phyloP scores from a whole-genome alignment of 2,329 filamentous ascomycete species.

The Stemphylium beticola region DNA sequence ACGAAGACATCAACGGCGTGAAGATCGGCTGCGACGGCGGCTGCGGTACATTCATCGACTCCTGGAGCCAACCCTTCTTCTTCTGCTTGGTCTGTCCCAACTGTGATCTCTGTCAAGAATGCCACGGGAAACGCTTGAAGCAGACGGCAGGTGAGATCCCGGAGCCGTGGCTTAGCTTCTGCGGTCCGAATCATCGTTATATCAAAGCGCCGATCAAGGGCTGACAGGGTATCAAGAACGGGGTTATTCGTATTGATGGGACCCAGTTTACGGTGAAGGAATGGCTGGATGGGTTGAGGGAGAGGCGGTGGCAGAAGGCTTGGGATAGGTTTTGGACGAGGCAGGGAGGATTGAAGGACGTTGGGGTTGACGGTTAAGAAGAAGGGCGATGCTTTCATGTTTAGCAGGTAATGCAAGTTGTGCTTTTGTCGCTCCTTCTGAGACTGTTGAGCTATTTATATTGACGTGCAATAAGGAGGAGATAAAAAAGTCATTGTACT shows the following conservation, averaged over 20 bases:
- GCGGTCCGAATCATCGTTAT: background rate
- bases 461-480: no score
- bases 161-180: background rate
- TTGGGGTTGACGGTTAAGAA: background rate
- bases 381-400: no score
- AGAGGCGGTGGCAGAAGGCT: slow-evolving; percentile 25
- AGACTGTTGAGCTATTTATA: no score
- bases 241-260: background rate
- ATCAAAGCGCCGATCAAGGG: background rate
- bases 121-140: background rate
- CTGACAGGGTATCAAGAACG: background rate
- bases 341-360: slow-evolving; percentile 19
- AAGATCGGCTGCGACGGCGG: background rate
- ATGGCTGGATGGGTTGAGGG: slow-evolving; percentile 24
- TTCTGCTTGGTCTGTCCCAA: background rate
- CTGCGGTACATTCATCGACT: background rate
- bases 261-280: slow-evolving; percentile 18
- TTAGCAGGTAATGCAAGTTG: no score
- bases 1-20: background rate
- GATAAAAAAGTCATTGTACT: no score
- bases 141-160: background rate
- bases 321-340: slow-evolving; percentile 28
- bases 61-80: background rate
- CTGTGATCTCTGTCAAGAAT: slow-evolving; percentile 1
- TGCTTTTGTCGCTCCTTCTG: no score